Percentiles rank a stretch among this genome's conserved stretches.
Conservation (phyloP, 2,329 filamentous ascomycete genomes). For the Paecilomyces sp. region DNA sequence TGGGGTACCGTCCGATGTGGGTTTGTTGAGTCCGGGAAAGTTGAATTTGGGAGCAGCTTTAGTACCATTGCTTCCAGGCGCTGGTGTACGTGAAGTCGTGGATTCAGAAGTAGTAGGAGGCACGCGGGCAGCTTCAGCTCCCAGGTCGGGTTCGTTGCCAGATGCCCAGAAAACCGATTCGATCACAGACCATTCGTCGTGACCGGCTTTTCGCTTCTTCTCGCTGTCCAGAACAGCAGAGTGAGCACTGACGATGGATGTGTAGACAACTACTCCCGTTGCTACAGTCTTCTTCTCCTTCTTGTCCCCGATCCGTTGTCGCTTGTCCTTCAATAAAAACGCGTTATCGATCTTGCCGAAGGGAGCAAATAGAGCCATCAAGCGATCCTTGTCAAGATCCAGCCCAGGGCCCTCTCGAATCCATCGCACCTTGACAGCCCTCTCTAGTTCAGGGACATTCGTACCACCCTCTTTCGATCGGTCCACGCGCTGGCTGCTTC, state of each 20-base stretch:
- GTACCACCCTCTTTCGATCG: conserved; percentile 30
- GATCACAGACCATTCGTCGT: conserved; percentile 41
- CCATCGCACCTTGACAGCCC: conserved; percentile 54
- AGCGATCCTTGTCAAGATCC: conserved; percentile 40
- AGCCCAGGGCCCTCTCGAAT: conserved; percentile 39
- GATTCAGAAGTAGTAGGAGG: conserved; percentile 13
- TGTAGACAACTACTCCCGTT: conserved; percentile 50
- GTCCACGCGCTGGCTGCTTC: conserved; percentile 24
- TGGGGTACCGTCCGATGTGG: conserved; percentile 4
- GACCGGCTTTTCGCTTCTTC: conserved; percentile 22
- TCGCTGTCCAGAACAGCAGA: conserved; percentile 47
- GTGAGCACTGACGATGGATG: conserved; percentile 52
- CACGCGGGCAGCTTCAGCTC: conserved; percentile 5
- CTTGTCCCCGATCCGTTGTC: conserved; percentile 41
- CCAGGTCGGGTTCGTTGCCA: conserved; percentile 45
- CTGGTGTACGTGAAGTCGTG: conserved; percentile 5
- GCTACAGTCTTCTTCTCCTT: conserved; percentile 46
- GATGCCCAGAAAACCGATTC: conserved; percentile 51
- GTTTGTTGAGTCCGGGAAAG: conserved; percentile 25
- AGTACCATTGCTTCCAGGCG: conserved; percentile 10
- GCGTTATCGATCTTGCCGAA: conserved; percentile 54
- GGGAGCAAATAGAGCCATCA: conserved; percentile 42
- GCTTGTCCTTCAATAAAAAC: conserved; percentile 51
- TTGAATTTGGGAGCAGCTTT: conserved; percentile 18
- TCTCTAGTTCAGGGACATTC: conserved; percentile 47